Base-by-base conservation (phyloP, 805 yeast species). In the Sugiyamaella qingdaonensis region DNA sequence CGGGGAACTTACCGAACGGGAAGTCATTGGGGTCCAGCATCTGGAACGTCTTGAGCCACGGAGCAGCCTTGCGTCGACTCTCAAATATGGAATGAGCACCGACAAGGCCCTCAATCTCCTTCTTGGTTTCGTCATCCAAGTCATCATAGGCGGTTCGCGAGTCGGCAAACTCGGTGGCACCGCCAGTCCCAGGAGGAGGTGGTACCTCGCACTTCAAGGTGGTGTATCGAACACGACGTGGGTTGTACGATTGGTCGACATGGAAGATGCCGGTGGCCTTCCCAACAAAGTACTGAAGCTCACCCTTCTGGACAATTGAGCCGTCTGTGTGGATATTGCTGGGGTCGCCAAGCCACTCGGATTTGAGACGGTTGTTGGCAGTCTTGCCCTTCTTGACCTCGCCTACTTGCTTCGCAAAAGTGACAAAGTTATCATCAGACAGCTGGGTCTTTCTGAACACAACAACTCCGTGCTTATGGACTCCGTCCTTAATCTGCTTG, bases 211-310 rank as follows among this genome's bases (percentile, higher is more conserved):
- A 42, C 32, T 49, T 49, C 8, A 49, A 42, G 11, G 52, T 49
- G 14, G 52, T 49, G 48, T 49, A 49, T 18, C 52, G 52, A 19
- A 41, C 52, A 27, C 52, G 34, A 13, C 52, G 34, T 1, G 52
- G 48, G 32, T 49, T 24, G 16, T 49, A 49, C n/a, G 52, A 49
- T 43, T 42, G 14, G 48, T 49, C 52, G 36, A 49, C 52, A 43
- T 49, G 52, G 43, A 49, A 49, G 18, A 49, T 49, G 9, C 52
- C 52, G 10, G 52, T 49, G 18, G 52, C 52, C 43, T 49, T 49
- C 11, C 52, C 52, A 42, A 49, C 33, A 29, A 49, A 49, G 24
- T 49, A 49, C 31, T 49, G 52, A 14, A 49, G 34, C 46, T 49
- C 52, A 16, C 52, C 52, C 31, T 44, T 44, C 42, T 49, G 41